phyloP scores from a whole-genome alignment of 495 filamentous ascomycete genomes.

The Hypoxylon lienhwacheense region DNA sequence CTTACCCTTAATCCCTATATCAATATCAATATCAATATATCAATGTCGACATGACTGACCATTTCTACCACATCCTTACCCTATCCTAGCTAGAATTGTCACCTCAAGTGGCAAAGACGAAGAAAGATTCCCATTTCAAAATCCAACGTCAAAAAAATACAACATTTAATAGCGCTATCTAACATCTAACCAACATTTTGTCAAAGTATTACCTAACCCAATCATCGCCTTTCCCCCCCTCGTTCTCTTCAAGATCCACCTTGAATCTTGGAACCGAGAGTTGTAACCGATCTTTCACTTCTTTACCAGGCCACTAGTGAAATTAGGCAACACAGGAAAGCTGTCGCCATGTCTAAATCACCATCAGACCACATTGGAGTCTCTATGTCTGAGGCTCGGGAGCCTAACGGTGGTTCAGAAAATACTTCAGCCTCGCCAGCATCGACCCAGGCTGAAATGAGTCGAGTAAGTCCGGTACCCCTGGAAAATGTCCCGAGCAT shows the following conservation, averaged over 20 bases:
- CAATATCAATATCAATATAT: too few species aligned
- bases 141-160: too few species aligned
- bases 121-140: too few species aligned
- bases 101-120: slow-evolving; percentile 12
- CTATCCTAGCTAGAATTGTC: background rate
- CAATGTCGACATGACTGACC: too few species aligned
- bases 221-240: slow-evolving; percentile 3
- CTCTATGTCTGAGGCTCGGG: slow-evolving; percentile 7
- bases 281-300: slow-evolving; percentile 10
- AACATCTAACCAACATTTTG: too few species aligned
- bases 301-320: slow-evolving; percentile 1
- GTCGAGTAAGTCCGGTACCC: slow-evolving; percentile 36
- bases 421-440: slow-evolving; percentile 6
- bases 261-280: slow-evolving; percentile 11
- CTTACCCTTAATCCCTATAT: too few species aligned
- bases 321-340: slow-evolving; percentile 1
- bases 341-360: slow-evolving; percentile 25
- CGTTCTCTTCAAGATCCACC: slow-evolving; percentile 16
- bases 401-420: slow-evolving; percentile 9
- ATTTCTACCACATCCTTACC: background rate
- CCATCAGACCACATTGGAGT: slow-evolving; percentile 10
- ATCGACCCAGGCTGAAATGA: slow-evolving; percentile 32
- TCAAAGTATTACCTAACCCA: too few species aligned
- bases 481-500: background rate
- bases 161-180: too few species aligned